These are phyloP conservation scores for Ophiostoma sp. DNA, from an alignment of 2,329 filamentous ascomycete genomes.

Conservation along the genomic window DNA sequence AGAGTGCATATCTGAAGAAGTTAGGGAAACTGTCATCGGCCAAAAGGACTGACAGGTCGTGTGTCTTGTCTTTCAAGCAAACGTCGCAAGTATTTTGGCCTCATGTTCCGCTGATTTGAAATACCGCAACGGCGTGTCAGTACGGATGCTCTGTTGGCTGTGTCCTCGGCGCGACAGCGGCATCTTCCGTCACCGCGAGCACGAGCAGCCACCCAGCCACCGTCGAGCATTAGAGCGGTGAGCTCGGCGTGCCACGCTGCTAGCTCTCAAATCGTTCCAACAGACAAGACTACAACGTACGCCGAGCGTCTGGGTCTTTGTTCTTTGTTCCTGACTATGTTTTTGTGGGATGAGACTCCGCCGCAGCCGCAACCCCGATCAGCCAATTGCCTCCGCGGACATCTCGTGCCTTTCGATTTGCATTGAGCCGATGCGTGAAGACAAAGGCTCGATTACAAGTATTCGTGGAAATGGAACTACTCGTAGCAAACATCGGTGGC, in stretches of 20 bases:
- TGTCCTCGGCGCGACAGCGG: neutral
- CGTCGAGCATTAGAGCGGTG: neutral
- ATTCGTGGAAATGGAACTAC: too few relatives aligned
- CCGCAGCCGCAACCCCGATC: too few relatives aligned
- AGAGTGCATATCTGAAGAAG: too few relatives aligned
- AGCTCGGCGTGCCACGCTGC: too few relatives aligned
- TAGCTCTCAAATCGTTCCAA: neutral
- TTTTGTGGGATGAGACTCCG: neutral
- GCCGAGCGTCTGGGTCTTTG: conserved; percentile 9
- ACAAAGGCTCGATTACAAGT: too few relatives aligned
- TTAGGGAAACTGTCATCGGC: too few relatives aligned
- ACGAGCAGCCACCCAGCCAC: neutral
- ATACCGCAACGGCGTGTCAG: neutral
- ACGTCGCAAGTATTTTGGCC: neutral
- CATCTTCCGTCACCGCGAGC: neutral
- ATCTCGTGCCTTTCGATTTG: too few relatives aligned
- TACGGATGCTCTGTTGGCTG: too few relatives aligned
- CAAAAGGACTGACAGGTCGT: neutral
- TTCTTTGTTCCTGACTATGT: conserved; percentile 4
- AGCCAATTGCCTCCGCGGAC: too few relatives aligned
- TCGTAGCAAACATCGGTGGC: too few relatives aligned
- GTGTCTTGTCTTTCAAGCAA: neutral
- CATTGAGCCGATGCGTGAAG: too few relatives aligned
- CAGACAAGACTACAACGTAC: neutral
- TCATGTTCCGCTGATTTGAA: neutral